Evolutionary conservation across 805 yeast genomes (phyloP), one percentile per base, ranked within the genome.

Genomic region (Starmerella khaoyaiensis): DNA sequence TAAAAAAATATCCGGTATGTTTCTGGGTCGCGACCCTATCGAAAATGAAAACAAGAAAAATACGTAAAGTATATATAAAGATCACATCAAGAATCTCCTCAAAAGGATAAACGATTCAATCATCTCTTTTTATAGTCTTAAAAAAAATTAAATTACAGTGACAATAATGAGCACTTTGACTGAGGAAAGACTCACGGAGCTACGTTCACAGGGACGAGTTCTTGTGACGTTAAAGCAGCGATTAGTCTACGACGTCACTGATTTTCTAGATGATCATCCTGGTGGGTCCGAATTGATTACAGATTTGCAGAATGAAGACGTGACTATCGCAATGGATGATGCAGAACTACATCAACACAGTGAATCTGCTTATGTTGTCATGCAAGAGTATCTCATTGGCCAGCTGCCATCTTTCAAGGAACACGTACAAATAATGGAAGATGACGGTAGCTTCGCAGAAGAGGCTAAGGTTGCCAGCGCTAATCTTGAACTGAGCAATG

Each of bases 211-310:
- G 28, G 51, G 50, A 20, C 52, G 54, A 11, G 76, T 77, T 44
- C 75, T 87, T 45, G 93, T 86, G 37, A 72, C 93, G 2, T 61
- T 86, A 15, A 73, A 77, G 59, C 58, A 78, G 54, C 68, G 94
- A 53, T 82, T 80, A 50, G 74, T 87, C 26, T 87, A 86, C 57
- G 76, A 87, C 54, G 87, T 87, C 33, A 78, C 93, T 1, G 65
- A 58, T 4, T 79, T 79, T 46, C 50, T 78, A 22, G 76, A 74
- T 20, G 81, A 74, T 51, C 93, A 79, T 46, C 81, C 81, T 5
- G 81, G 81, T 20, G 81, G 81, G 7, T 67, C 58, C 14, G 71
- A 71, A 35, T 65, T 76, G 11, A 70, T 73, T 41, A 61, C 47
- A 25, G 63, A 63, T 21, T 51, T 54, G 35, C 54, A 57, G 22